Base-by-base conservation (phyloP, 2,329 filamentous ascomycete genomes). In the Alternaria ethzedia region DNA sequence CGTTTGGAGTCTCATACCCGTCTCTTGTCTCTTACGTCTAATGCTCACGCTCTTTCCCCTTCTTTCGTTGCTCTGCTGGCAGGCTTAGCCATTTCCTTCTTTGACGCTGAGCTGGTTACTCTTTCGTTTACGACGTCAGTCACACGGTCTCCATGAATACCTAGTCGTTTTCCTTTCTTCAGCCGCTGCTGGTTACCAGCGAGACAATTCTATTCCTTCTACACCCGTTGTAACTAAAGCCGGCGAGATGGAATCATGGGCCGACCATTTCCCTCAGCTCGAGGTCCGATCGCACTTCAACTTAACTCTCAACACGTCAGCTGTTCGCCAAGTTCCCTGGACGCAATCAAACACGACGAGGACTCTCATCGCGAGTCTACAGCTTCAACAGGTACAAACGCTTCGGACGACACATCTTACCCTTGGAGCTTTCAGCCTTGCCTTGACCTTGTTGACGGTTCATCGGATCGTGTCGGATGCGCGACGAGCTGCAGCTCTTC, bases 161-260 rank as follows among this genome's bases (percentile, higher is more conserved):
- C 68, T 78, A 75, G 71, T 70, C 69, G 70, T 67, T 70, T 61
- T 65, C 64, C 64, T 72, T 73, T 66, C 66, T 73, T 75, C 69
- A 77, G 70, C 77, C 78, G 77, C 77, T 80, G 78, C 77, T 78
- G 78, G 78, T 78, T 71, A 67, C 72, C 78, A 80, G 78, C 78
- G 77, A 75, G 66, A 70, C 67, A 64, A 64, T 66, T 70, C 70
- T 65, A 61, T 75, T 75, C 64, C 70, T 75, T 67, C 74, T 68
- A 70, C 70, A 73, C 70, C 57, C 57, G 36, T 70, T 58, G 54
- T 67, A 67, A 71, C 66, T 65, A 69, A 68, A 72, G 63, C 65
- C 70, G 70, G 70, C 74, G 78, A 75, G 59, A 80, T 80, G 77
- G 78, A 76, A 76, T 72, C 63, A 79, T 80, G 78, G 78, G 59